Percentiles rank a stretch among this genome's conserved stretches.
Evolutionary conservation across 805 yeast genomes (phyloP).

Genomic region (Clavispora vitiphila): DNA sequence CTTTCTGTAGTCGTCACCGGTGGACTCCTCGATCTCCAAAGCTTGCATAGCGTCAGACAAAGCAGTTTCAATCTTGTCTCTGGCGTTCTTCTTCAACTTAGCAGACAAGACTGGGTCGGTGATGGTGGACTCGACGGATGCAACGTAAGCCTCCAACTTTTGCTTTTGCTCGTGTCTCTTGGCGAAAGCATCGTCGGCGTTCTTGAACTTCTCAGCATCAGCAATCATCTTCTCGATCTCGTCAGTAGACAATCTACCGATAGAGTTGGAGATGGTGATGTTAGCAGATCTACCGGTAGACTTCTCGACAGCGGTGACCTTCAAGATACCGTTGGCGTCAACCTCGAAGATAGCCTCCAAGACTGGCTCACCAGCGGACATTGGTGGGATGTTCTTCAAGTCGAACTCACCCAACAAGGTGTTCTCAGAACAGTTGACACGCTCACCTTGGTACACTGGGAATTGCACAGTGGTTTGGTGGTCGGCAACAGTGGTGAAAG

Average conservation of each 20-base stretch:
- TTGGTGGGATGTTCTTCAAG: constrained; percentile 94
- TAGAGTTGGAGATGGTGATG: constrained; percentile 97
- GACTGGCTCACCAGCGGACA: constrained; percentile 98
- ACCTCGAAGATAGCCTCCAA: constrained; percentile 95
- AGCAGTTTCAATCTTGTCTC: constrained; percentile 97
- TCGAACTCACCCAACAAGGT: constrained; percentile 96
- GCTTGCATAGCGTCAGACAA: constrained; percentile 97
- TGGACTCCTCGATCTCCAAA: constrained; percentile 91
- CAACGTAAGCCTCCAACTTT: constrained; percentile 91
- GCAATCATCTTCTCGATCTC: constrained; percentile 97
- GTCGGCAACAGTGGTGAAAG: constrained; percentile 94
- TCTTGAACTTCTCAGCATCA: constrained; percentile 83
- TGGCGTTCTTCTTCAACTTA: constrained; percentile 94
- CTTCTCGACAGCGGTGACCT: constrained; percentile 94
- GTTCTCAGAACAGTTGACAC: constrained; percentile 93
- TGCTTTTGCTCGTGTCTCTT: constrained; percentile 90
- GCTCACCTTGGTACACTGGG: constrained; percentile 98
- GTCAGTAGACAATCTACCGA: constrained; percentile 97
- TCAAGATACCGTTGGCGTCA: constrained; percentile 96
- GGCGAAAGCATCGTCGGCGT: constrained; percentile 77
- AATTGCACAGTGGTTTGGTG: constrained; percentile 98
- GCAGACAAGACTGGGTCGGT: constrained; percentile 97
- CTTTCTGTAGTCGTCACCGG: constrained; percentile 97
- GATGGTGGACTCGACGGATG: constrained; percentile 77
- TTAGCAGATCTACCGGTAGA: constrained; percentile 97